Percentiles rank a stretch among this genome's conserved stretches.
phyloP scores from a whole-genome alignment of 352 stramenopile genomes.

The Globisporangium nagaii region DNA sequence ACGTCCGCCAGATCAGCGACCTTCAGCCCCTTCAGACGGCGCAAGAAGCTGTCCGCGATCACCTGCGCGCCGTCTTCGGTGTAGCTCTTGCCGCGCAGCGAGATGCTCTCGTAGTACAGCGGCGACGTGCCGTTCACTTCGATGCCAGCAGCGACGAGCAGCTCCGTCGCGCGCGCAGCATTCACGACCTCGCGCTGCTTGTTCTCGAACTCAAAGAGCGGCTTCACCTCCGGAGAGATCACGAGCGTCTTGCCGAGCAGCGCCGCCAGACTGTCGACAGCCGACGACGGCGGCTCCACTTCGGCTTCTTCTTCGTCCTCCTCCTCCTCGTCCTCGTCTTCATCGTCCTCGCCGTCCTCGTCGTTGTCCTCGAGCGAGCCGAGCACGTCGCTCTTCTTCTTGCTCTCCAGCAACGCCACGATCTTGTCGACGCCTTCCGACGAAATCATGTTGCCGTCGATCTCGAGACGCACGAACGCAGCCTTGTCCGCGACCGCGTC shows the following conservation, averaged over 20 bases:
- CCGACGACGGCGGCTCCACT: conserved; percentile 23
- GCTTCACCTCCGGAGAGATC: conserved; percentile 22
- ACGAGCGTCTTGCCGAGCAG: conserved; percentile 39
- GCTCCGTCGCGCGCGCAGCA: conserved; percentile 34
- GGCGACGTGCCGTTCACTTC: conserved; percentile 24
- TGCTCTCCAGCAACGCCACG: conserved; percentile 32
- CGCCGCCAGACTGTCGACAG: conserved; percentile 38
- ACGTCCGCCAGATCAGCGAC: conserved; percentile 88
- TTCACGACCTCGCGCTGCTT: conserved; percentile 70
- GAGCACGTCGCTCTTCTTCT: conserved; percentile 51
- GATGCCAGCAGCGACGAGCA: conserved; percentile 41
- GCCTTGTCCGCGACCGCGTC: conserved; percentile 53
- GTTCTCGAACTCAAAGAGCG: conserved; percentile 50
- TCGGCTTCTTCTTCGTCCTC: conserved; percentile 27
- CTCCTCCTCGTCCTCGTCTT: conserved; percentile 47
- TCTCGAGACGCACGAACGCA: conserved; percentile 44
- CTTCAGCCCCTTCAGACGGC: conserved; percentile 40
- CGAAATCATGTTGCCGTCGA: conserved; percentile 84
- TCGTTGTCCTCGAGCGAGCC: conserved; percentile 82
- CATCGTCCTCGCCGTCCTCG: conserved; percentile 68
- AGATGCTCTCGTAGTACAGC: conserved; percentile 48
- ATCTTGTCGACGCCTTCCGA: conserved; percentile 54
- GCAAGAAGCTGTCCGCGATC: conserved; percentile 46
- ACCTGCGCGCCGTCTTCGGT: conserved; percentile 55
- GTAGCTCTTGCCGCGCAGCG: conserved; percentile 78